Evolutionary conservation across 208 protist species (phyloP).

Genomic region (Wallacemonas sp.): DNA sequence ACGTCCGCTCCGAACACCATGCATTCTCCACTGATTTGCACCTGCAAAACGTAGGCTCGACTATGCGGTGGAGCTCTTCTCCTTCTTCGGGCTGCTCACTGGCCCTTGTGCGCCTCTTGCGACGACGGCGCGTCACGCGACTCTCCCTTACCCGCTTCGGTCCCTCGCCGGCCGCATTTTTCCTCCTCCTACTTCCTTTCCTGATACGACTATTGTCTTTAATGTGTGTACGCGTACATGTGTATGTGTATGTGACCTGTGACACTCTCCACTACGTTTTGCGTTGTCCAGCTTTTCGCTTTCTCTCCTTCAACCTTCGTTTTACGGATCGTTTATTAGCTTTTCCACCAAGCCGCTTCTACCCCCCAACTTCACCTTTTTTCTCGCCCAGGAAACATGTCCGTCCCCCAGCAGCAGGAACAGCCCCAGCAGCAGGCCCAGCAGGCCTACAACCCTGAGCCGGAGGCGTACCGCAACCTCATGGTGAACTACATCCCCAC

Average conservation of each 20-base stretch:
- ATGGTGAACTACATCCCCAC: constrained; percentile 92
- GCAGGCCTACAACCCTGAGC: constrained; percentile 54
- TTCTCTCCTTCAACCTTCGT: constrained; percentile 8
- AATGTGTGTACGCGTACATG: background rate
- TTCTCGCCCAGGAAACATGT: constrained; percentile 9
- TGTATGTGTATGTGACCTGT: background rate
- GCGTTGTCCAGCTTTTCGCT: background rate
- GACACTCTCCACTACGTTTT: background rate
- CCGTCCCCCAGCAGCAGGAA: constrained; percentile 17
- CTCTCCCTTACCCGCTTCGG: no score
- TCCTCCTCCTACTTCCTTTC: background rate
- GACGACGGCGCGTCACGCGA: no score
- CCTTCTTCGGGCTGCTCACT: no score
- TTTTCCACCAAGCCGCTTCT: constrained; percentile 11
- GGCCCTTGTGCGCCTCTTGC: no score
- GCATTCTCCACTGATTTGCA: no score
- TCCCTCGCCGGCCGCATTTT: background rate
- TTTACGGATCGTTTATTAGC: constrained; percentile 2
- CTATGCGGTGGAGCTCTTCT: no score
- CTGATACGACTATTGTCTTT: background rate
- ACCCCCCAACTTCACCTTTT: constrained; percentile 6
- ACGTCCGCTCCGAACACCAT: no score
- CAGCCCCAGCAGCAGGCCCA: constrained; percentile 31
- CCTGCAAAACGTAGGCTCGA: no score
- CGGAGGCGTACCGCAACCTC: constrained; percentile 77